A percentile compares a stretch with the other conserved stretches of the same genome.
phyloP scores from a whole-genome alignment of 2,329 filamentous ascomycete genomes.

The Teratosphaeria gauchensis region DNA sequence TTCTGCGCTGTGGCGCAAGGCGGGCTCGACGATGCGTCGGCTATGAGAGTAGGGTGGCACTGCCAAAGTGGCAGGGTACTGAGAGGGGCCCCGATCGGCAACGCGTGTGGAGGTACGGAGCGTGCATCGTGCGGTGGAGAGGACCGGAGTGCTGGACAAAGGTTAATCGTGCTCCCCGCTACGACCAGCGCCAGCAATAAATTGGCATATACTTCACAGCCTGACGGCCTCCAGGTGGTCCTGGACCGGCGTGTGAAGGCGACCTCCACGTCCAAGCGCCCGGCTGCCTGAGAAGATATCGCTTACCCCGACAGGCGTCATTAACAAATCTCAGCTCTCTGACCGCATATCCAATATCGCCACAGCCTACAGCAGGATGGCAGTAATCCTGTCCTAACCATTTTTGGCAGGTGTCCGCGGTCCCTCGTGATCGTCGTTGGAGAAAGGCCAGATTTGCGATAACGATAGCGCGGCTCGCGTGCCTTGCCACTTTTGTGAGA shows the following conservation, averaged over 20 bases:
- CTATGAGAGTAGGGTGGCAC: neutral
- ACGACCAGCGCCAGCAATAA: too few species aligned
- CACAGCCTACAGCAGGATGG: neutral
- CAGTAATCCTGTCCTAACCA: neutral
- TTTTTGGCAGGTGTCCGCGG: neutral
- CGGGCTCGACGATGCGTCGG: neutral
- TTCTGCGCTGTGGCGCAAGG: neutral
- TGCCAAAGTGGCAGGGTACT: neutral
- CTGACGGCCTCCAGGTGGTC: neutral
- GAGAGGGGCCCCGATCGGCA: neutral
- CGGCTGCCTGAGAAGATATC: neutral
- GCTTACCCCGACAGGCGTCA: neutral
- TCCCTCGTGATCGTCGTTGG: neutral
- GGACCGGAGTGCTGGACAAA: neutral
- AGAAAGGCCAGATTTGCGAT: neutral
- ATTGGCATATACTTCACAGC: neutral
- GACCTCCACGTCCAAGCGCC: too few species aligned
- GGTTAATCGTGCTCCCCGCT: neutral
- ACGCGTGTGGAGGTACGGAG: neutral
- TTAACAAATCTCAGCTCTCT: neutral
- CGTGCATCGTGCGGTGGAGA: neutral
- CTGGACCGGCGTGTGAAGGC: neutral
- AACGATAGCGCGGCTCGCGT: neutral
- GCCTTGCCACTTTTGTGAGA: neutral
- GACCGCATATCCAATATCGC: neutral